Conservation (phyloP, 2,329 filamentous ascomycete species). For the Cercospora sp. region DNA sequence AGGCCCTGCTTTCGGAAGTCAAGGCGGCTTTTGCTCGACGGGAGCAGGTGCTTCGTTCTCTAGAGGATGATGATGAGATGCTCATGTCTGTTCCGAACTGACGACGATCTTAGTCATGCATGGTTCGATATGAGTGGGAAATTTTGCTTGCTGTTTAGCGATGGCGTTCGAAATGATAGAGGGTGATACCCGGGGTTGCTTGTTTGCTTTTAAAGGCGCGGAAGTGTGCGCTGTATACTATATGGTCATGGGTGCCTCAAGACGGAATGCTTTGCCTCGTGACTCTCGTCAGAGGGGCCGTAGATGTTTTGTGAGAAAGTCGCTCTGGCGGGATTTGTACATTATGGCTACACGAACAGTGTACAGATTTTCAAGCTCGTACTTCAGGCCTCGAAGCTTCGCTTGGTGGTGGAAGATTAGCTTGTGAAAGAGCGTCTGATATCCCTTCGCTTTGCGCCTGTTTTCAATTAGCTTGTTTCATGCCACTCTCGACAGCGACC, state of each 20-base stretch:
- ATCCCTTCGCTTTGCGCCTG: background rate
- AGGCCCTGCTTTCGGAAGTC: constrained; percentile 15
- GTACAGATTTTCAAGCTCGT: background rate
- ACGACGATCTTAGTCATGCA: background rate
- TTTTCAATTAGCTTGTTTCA: background rate
- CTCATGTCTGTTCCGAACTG: constrained; percentile 12
- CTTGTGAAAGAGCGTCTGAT: background rate
- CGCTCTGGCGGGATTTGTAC: background rate
- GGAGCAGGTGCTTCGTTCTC: background rate
- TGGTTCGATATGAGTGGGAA: background rate
- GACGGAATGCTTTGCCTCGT: background rate
- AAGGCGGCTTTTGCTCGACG: constrained; percentile 18
- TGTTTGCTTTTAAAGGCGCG: background rate
- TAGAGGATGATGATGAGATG: constrained; percentile 15
- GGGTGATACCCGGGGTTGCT: constrained; percentile 9
- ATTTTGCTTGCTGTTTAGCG: constrained; percentile 10
- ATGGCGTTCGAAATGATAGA: background rate
- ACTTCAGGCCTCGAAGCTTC: background rate
- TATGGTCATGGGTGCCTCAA: background rate
- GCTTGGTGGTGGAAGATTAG: background rate
- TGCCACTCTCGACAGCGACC: background rate
- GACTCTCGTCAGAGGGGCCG: background rate
- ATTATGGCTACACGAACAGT: background rate
- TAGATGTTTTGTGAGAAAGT: background rate
- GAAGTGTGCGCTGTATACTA: background rate